Evolutionary conservation across 192 early-diverging fungal species (phyloP).

Genomic region (Umbelopsis sp.): DNA sequence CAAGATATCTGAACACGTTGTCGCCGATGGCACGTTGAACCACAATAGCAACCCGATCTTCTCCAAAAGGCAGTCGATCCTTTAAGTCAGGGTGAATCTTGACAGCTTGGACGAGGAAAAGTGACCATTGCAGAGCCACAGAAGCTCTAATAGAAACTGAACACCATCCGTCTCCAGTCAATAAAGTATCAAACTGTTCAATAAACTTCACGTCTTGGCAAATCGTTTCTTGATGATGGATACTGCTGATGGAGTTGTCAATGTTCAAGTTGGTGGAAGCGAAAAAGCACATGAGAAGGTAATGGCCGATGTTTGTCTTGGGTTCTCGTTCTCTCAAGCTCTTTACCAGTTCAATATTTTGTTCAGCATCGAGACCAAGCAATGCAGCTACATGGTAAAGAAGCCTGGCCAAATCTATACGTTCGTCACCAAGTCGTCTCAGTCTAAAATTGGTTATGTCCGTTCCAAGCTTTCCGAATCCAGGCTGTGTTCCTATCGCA

Average conservation of each 20-base stretch:
- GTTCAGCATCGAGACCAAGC: conserved; percentile 35
- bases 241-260: conserved; percentile 30
- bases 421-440: conserved; percentile 40
- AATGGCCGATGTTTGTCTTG: conserved; percentile 28
- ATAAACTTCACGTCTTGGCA: conserved; percentile 21
- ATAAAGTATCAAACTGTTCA: conserved; percentile 21
- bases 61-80: background rate
- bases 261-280: conserved; percentile 41
- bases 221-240: conserved; percentile 7
- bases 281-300: conserved; percentile 42
- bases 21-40: background rate
- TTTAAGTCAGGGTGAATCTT: conserved; percentile 36
- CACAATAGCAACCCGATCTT: background rate
- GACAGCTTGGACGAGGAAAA: conserved; percentile 54
- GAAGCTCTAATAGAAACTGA: conserved; percentile 38
- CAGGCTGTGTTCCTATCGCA: background rate
- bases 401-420: conserved; percentile 40
- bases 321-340: conserved; percentile 35
- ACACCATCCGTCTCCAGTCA: conserved; percentile 6
- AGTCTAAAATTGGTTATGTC: conserved; percentile 45
- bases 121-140: conserved; percentile 62
- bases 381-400: conserved; percentile 46
- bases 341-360: conserved; percentile 38
- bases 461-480: conserved; percentile 32
- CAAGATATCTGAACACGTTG: conserved; percentile 5